Base-by-base conservation (phyloP, 2,329 filamentous ascomycete species). In the Leptographium lundbergii region DNA sequence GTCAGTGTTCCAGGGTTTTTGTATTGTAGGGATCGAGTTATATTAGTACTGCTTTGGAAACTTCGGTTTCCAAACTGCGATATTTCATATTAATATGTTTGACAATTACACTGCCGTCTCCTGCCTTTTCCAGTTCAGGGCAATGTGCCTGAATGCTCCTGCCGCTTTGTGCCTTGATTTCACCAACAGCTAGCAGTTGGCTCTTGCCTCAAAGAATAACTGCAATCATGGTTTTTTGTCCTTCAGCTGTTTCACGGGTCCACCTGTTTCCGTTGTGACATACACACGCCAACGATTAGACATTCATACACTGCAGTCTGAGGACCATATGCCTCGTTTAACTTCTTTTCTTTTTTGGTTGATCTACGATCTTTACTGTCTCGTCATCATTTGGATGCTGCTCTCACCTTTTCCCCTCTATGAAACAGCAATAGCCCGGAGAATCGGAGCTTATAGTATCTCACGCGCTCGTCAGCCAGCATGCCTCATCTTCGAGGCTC, bases 401-500 rank as follows among this genome's bases (percentile, higher is more conserved):
- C 53, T 53, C 7, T 55, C 19, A 29, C 24, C 10, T 13, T 17
- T 55, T 29, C 4, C 22, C 24, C 53, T 22, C 32, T 10, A 27
- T 6, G n/a, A 56, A n/a, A 42, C 34, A 50, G 24, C 32, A 14
- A 47, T 34, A 36, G 32, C n/a, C 10, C 14, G 25, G 34, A 19
- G 32, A 24, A 27, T 11, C 29, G 32, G n/a, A 27, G 17, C 19
- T 14, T 36, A 36, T 1, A 48, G 7, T 14, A 54, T 34, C 36
- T 25, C 32, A 50, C 3, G 24, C 6, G 13, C 17, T 47, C 11
- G 17, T 7, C 17, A 6, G 29, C 7, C 36, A 27, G 11, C 29
- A 60, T 60, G 58, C 36, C 53, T 13, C 54, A 39, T 24, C 50
- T 48, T 2, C 32, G 58, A 7, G 32, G 75, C 65, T 71, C 70